A percentile compares a stretch with the other conserved stretches of the same genome.
Conservation (phyloP, 2,329 filamentous ascomycete genomes). For the Botrytis byssoidea region DNA sequence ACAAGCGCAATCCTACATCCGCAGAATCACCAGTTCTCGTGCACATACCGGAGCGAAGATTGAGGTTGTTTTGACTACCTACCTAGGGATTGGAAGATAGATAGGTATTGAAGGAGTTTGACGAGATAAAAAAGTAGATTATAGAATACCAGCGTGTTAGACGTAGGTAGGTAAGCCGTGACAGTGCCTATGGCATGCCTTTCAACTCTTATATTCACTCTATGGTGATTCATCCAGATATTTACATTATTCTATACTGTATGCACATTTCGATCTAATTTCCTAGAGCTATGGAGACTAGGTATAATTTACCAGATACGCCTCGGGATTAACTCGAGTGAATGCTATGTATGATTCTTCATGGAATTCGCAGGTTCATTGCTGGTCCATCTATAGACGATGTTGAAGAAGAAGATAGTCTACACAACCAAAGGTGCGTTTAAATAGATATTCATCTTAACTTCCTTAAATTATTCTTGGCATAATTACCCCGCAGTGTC, state of each 20-base stretch:
- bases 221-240: background rate
- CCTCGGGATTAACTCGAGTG: background rate
- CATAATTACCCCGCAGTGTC: background rate
- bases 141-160: background rate
- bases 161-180: background rate
- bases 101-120: accelerated
- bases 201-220: background rate
- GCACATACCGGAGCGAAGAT: too few relatives aligned
- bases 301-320: background rate
- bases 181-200: accelerated
- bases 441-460: background rate
- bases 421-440: background rate
- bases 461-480: background rate
- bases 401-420: background rate
- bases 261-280: background rate
- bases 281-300: background rate
- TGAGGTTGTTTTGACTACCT: too few relatives aligned
- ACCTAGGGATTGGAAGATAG: too few relatives aligned
- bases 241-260: accelerated
- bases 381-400: accelerated
- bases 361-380: background rate
- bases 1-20: background rate
- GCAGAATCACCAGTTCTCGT: background rate
- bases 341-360: background rate
- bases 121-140: background rate